Evolutionary conservation across 768 basidiomycete species (phyloP).

Genomic region (Tylopilus plumbeoviolaceoides): DNA sequence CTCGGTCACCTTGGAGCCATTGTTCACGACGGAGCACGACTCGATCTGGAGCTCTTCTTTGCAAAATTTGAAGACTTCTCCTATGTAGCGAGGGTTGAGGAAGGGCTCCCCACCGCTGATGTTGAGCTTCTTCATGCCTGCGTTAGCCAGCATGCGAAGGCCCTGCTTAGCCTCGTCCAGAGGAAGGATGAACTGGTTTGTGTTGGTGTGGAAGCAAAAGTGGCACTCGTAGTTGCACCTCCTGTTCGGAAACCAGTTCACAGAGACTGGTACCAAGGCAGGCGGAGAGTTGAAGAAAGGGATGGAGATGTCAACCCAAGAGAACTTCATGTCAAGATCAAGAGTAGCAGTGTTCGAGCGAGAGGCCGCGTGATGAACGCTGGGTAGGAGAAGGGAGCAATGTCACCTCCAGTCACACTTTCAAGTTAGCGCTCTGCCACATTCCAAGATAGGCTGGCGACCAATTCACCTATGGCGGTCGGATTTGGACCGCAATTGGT

Average conservation of each 20-base stretch:
- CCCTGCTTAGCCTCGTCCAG: conserved; percentile 34
- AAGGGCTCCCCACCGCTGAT: conserved; percentile 38
- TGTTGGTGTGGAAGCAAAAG: conserved; percentile 41
- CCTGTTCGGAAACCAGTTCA: conserved; percentile 27
- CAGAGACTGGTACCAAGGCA: conserved; percentile 17
- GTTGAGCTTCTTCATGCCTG: conserved; percentile 36
- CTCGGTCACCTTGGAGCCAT: conserved; percentile 40
- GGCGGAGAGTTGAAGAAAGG: conserved; percentile 16
- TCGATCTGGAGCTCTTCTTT: conserved; percentile 36
- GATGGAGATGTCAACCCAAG: conserved; percentile 16
- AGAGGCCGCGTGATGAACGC: neutral
- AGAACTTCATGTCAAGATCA: conserved; percentile 5
- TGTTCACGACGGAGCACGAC: conserved; percentile 33
- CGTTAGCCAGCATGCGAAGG: conserved; percentile 29
- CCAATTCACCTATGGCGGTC: neutral
- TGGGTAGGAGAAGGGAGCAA: neutral
- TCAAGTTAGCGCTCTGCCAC: neutral
- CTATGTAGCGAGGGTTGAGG: conserved; percentile 35
- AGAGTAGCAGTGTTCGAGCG: neutral
- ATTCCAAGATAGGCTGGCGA: neutral
- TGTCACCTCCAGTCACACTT: neutral
- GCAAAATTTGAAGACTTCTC: conserved; percentile 35
- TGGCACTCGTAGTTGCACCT: conserved; percentile 36
- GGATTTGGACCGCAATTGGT: neutral
- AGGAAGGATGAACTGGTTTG: conserved; percentile 32